phyloP scores from a whole-genome alignment of 352 stramenopile genomes.

The Heterotrichella gracilis region DNA sequence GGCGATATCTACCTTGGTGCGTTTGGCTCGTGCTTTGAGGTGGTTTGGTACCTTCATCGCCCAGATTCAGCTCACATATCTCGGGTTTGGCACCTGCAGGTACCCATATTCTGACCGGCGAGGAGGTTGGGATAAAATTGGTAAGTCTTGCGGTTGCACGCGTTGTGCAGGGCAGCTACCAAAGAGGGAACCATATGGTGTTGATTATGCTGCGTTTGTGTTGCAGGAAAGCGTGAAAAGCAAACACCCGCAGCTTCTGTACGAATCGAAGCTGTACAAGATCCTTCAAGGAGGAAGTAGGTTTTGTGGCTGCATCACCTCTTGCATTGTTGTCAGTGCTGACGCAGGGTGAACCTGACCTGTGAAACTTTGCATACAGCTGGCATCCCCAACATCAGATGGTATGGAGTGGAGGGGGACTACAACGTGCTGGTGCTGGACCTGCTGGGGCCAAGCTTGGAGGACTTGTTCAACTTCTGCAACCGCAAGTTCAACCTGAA shows the following conservation, averaged over 20 bases:
- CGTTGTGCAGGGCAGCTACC: no score
- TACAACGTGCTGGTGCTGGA: constrained; percentile 99
- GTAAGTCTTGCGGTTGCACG: no score
- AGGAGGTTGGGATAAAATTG: no score
- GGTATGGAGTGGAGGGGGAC: constrained; percentile 92
- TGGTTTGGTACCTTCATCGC: no score
- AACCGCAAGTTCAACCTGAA: constrained; percentile 53
- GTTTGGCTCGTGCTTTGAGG: background rate
- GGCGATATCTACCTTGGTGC: constrained; percentile 90
- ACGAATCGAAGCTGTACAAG: constrained; percentile 98
- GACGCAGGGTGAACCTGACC: no score
- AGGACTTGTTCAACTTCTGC: constrained; percentile 74
- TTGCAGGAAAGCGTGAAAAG: constrained; percentile 24
- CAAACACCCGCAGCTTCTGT: constrained; percentile 87
- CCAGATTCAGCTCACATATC: no score
- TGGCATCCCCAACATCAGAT: constrained; percentile 84
- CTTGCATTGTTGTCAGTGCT: no score
- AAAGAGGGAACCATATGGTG: no score
- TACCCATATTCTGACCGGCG: no score
- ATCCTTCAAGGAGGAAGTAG: constrained; percentile 89
- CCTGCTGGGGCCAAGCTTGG: constrained; percentile 68
- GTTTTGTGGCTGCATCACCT: no score
- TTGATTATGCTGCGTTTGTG: no score
- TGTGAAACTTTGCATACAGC: constrained; percentile 36
- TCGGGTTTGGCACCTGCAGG: no score